phyloP scores from a whole-genome alignment of 306 rosid species.

The Vicia faba region DNA sequence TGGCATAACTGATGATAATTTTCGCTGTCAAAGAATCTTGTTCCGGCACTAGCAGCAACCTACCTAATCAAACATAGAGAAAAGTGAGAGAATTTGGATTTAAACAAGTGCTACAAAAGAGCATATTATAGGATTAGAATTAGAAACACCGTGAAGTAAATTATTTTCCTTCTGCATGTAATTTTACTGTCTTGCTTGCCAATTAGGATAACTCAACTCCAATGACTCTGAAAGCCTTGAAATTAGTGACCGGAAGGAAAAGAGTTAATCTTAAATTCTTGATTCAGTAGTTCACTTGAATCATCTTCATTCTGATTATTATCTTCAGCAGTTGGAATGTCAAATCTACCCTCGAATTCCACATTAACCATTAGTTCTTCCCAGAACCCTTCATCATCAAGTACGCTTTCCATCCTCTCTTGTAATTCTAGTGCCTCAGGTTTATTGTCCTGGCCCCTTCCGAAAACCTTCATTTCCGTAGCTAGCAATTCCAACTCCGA shows the following conservation, averaged over 20 bases:
- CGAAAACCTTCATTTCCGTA: conserved; percentile 75
- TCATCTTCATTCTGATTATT: conserved; percentile 53
- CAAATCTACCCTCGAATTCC: conserved; percentile 42
- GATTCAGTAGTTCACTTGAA: conserved; percentile 48
- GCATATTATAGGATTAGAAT: conserved; percentile 45
- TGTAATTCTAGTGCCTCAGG: background rate
- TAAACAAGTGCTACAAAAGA: conserved; percentile 38
- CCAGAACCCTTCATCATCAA: conserved; percentile 58
- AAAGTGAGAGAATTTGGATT: conserved; percentile 44
- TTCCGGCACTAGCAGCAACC: conserved; percentile 60
- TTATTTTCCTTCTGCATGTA: conserved; percentile 30
- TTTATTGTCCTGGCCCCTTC: conserved; percentile 39
- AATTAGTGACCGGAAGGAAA: conserved; percentile 22
- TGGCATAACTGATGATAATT: conserved; percentile 28
- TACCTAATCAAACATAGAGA: conserved; percentile 54
- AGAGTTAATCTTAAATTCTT: conserved; percentile 26
- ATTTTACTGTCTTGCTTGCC: background rate
- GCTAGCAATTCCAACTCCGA: conserved; percentile 87
- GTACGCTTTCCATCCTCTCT: conserved; percentile 1
- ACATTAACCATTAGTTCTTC: conserved; percentile 48
- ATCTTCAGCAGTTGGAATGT: conserved; percentile 35
- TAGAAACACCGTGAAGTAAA: conserved; percentile 44
- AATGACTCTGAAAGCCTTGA: background rate
- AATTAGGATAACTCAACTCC: conserved; percentile 34
- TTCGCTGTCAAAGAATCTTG: conserved; percentile 43